These are phyloP conservation scores for Boletus vinaceobasis DNA, from an alignment of 768 basidiomycete species.

Conservation along the genomic window DNA sequence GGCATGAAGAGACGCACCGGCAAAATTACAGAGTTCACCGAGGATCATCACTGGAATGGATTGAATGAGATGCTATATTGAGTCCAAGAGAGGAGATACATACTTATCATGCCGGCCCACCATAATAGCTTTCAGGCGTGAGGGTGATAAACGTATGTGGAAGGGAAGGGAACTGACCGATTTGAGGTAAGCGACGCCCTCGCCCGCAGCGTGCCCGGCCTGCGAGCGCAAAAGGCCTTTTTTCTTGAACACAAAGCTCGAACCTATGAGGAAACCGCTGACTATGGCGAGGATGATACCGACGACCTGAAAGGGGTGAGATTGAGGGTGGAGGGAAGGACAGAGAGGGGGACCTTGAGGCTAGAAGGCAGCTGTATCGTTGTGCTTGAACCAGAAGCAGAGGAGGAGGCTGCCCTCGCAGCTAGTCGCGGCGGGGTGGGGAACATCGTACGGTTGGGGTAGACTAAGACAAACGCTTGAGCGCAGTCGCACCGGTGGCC, in stretches of 20 bases:
- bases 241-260: conserved; percentile 97
- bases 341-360: conserved; percentile 45
- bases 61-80: neutral
- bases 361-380: conserved; percentile 39
- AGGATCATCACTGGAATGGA: conserved; percentile 75
- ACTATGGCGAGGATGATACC: conserved; percentile 72
- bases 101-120: conserved; percentile 93
- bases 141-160: conserved; percentile 6
- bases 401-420: conserved; percentile 34
- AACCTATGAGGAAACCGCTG: conserved; percentile 88
- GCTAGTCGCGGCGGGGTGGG: conserved; percentile 5
- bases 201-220: conserved; percentile 73
- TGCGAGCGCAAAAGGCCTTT: conserved; percentile 81
- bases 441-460: neutral
- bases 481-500: neutral
- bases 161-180: conserved; percentile 52
- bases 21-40: conserved; percentile 85
- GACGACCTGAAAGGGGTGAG: conserved; percentile 49
- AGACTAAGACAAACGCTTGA: neutral
- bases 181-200: conserved; percentile 94
- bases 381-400: conserved; percentile 35
- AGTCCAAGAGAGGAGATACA: too few species aligned
- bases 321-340: neutral
- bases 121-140: conserved; percentile 59
- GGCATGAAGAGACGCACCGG: conserved; percentile 48